These are phyloP conservation scores for Brassica hybrid DNA, from an alignment of 441 rosid species.

Conservation along the genomic window DNA sequence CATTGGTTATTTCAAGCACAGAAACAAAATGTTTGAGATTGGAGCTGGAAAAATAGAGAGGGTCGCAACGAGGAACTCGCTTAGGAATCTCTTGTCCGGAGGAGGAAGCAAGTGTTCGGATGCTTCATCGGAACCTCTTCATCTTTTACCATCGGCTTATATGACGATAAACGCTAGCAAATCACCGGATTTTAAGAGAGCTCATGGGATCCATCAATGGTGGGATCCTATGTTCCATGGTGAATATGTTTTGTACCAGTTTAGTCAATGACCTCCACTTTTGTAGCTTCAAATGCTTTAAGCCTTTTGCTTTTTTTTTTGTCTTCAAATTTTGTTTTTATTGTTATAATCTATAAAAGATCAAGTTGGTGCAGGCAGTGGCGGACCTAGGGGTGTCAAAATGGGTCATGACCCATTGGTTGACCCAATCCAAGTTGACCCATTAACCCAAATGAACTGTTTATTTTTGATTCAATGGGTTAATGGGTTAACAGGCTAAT, in stretches of 20 bases:
- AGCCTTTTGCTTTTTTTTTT: no score
- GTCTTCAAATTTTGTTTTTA: no score
- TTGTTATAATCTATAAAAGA: no score
- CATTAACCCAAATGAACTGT: no score
- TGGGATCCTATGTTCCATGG: constrained; percentile 25
- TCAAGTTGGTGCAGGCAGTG: no score
- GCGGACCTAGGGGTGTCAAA: no score
- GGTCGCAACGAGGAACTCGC: constrained; percentile 45
- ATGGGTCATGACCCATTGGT: no score
- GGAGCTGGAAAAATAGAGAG: constrained; percentile 49
- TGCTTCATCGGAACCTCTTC: constrained; percentile 45
- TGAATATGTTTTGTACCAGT: constrained; percentile 41
- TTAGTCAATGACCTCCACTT: background rate
- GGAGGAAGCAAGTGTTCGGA: constrained; percentile 33
- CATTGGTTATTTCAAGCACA: constrained; percentile 52
- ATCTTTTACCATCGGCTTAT: constrained; percentile 50
- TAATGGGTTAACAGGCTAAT: no score
- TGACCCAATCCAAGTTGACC: no score
- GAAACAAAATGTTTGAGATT: constrained; percentile 49
- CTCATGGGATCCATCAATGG: constrained; percentile 43
- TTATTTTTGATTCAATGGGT: no score
- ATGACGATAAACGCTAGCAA: constrained; percentile 38
- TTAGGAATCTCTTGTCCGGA: constrained; percentile 42
- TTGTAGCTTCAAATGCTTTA: background rate
- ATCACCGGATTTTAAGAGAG: constrained; percentile 42